A percentile compares a stretch with the other conserved stretches of the same genome.
Evolutionary conservation across 148 eudicot species (phyloP).

Genomic region (Gaultheria prostrata): DNA sequence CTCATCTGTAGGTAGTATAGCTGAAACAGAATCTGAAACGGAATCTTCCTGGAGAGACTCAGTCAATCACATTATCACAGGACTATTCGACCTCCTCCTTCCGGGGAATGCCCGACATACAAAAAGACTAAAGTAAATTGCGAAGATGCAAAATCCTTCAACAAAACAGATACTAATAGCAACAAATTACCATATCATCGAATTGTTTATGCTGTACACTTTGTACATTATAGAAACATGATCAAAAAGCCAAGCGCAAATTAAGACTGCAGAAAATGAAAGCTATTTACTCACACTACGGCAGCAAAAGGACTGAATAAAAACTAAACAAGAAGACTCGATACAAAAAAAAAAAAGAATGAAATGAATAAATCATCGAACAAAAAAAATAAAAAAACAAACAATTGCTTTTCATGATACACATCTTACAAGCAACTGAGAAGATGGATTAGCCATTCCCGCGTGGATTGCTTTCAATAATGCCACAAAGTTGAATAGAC

Average conservation of each 20-base stretch:
- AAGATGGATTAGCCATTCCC: slow-evolving; percentile 24
- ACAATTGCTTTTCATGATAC: slow-evolving; percentile 19
- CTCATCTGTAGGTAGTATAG: too few species aligned
- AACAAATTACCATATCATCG: background rate
- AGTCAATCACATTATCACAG: too few species aligned
- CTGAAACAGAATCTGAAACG: too few species aligned
- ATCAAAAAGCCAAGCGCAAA: background rate
- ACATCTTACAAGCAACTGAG: slow-evolving; percentile 33
- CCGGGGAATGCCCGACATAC: background rate
- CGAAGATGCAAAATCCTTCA: background rate
- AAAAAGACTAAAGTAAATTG: too few species aligned
- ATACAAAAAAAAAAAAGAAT: slow-evolving; percentile 29
- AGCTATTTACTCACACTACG: slow-evolving; percentile 6
- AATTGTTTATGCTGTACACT: slow-evolving; percentile 14
- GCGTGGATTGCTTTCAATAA: slow-evolving; percentile 58
- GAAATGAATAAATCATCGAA: slow-evolving; percentile 28
- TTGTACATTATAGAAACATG: background rate
- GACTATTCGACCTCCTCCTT: background rate
- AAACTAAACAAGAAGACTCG: slow-evolving; percentile 1
- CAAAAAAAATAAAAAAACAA: background rate
- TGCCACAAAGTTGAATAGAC: slow-evolving; percentile 49
- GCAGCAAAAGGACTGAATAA: background rate
- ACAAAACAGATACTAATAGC: background rate
- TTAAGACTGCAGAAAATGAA: slow-evolving; percentile 7
- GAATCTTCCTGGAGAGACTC: too few species aligned